phyloP scores from a whole-genome alignment of 2,329 filamentous ascomycete genomes.

The Fusarium sp. region DNA sequence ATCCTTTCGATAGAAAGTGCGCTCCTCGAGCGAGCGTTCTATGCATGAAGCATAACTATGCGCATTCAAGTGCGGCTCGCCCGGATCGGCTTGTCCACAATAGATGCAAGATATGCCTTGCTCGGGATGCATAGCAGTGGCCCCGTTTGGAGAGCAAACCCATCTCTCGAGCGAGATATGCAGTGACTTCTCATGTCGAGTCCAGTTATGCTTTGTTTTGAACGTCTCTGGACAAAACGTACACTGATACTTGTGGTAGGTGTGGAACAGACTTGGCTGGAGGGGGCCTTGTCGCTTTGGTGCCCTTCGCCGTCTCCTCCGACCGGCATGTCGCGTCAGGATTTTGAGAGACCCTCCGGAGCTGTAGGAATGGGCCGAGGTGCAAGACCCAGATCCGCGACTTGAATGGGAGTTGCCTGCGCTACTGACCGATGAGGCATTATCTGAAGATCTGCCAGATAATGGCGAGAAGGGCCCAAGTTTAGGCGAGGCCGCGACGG shows the following conservation, averaged over 20 bases:
- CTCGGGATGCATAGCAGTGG: not conserved
- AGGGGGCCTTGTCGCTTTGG: not conserved
- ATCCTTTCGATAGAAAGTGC: conserved; percentile 57
- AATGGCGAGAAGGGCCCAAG: not conserved
- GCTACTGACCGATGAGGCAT: not conserved
- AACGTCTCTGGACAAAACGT: not conserved
- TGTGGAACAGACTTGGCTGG: not conserved
- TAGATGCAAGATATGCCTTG: not conserved
- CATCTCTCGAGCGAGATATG: not conserved
- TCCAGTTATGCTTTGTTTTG: not conserved
- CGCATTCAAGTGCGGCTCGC: not conserved
- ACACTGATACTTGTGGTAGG: not conserved
- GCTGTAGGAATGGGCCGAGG: not conserved
- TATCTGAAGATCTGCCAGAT: not conserved
- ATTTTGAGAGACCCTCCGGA: not conserved
- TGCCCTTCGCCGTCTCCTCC: not conserved
- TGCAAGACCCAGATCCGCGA: not conserved
- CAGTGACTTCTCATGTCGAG: not conserved
- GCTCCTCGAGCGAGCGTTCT: conserved; percentile 48
- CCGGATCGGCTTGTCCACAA: not conserved
- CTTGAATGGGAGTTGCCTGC: not conserved
- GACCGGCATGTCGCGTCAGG: not conserved
- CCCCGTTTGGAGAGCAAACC: not conserved
- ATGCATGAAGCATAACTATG: conserved; percentile 55
- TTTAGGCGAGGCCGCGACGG: not conserved